These are phyloP conservation scores for Yamadazyma akitaensis DNA, from an alignment of 805 yeast genomes.

Conservation along the genomic window DNA sequence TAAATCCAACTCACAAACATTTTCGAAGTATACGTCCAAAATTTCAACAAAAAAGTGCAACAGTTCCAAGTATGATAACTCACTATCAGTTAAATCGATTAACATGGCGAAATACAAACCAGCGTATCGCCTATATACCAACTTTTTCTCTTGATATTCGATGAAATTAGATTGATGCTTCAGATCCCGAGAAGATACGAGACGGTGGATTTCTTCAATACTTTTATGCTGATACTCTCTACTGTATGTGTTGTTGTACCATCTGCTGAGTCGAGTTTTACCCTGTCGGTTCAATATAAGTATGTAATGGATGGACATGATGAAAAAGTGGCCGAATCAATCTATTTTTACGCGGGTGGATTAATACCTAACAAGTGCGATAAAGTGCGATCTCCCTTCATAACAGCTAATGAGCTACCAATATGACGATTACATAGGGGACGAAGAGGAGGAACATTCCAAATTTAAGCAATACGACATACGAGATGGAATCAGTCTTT, in stretches of 20 bases:
- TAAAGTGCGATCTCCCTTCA: background rate
- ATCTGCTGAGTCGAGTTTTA: conserved; percentile 79
- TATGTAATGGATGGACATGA: conserved; percentile 77
- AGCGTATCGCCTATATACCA: conserved; percentile 87
- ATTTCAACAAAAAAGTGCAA: conserved; percentile 88
- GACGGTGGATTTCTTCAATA: conserved; percentile 67
- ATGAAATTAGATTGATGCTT: conserved; percentile 80
- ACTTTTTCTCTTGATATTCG: conserved; percentile 53
- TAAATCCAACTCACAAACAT: conserved; percentile 89
- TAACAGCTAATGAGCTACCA: conserved; percentile 3
- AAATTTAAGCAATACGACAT: conserved; percentile 41
- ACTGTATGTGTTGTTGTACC: conserved; percentile 48
- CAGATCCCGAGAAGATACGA: conserved; percentile 79
- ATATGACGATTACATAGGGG: background rate
- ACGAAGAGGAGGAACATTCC: conserved; percentile 13
- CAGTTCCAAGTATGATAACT: conserved; percentile 75
- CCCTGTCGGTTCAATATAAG: conserved; percentile 91
- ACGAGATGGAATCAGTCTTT: conserved; percentile 62
- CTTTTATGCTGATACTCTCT: conserved; percentile 30
- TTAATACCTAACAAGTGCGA: background rate
- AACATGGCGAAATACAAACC: conserved; percentile 88
- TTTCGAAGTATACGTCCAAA: conserved; percentile 79
- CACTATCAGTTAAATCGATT: conserved; percentile 77
- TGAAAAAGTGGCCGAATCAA: background rate
- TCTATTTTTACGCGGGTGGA: background rate